Conservation (phyloP, 176 grass and related monocot species). For the Tillandsia leiboldiana region DNA sequence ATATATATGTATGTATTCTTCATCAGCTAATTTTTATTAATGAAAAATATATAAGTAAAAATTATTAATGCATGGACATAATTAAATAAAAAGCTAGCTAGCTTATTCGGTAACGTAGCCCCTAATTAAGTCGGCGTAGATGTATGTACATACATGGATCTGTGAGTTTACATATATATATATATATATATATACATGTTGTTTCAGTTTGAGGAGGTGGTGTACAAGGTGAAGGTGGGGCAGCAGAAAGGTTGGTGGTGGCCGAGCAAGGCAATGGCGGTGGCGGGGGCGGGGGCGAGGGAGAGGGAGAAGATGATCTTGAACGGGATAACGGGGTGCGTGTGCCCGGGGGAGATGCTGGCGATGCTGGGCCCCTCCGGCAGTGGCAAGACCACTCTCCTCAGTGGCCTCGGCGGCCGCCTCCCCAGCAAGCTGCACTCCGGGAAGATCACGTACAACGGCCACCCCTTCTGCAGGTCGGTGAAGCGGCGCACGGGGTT, state of each 20-base stretch:
- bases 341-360: slow-evolving; percentile 85
- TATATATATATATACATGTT: slow-evolving; percentile 17
- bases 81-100: too few relatives aligned
- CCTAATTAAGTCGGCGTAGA: too few relatives aligned
- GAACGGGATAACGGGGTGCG: slow-evolving; percentile 73
- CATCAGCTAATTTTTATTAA: too few relatives aligned
- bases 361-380: slow-evolving; percentile 96
- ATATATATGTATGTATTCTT: too few relatives aligned
- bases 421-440: slow-evolving; percentile 37
- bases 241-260: slow-evolving; percentile 23
- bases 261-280: neutral
- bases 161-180: neutral
- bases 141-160: slow-evolving; percentile 12
- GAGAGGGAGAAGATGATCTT: slow-evolving; percentile 71
- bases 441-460: slow-evolving; percentile 92
- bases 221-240: slow-evolving; percentile 61
- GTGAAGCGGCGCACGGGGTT: slow-evolving; percentile 78
- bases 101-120: too few relatives aligned
- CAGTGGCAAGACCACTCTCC: slow-evolving; percentile 96
- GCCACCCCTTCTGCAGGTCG: slow-evolving; percentile 52
- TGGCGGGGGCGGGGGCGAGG: neutral
- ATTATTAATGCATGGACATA: too few relatives aligned
- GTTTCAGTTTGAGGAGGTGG: slow-evolving; percentile 84
- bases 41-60: too few relatives aligned
- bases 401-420: slow-evolving; percentile 70